Percentiles rank a stretch among this genome's conserved stretches.
Evolutionary conservation across 352 stramenopile species (phyloP).

Genomic region (Phytophthora colocasiae): DNA sequence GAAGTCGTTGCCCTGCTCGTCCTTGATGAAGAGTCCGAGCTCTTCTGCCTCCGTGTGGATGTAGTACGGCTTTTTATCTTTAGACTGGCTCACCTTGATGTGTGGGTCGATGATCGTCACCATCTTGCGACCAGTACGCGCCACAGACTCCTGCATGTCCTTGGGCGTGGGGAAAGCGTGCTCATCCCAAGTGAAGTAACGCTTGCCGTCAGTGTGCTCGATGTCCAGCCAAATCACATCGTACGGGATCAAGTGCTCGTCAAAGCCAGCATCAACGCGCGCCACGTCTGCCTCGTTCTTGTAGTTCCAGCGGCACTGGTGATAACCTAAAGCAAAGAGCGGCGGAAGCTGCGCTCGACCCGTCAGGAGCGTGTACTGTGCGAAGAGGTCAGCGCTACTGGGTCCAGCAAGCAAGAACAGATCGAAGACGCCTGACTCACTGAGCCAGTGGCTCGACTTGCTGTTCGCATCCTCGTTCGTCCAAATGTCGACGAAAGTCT

Average conservation of each 20-base stretch:
- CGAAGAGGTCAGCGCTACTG: slow-evolving; percentile 81
- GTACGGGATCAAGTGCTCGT: slow-evolving; percentile 98
- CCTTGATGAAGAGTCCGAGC: slow-evolving; percentile 96
- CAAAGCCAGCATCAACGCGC: slow-evolving; percentile 90
- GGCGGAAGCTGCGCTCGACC: slow-evolving; percentile 93
- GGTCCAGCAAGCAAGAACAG: slow-evolving; percentile 96
- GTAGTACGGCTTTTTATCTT: slow-evolving; percentile 84
- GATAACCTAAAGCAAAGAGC: slow-evolving; percentile 97
- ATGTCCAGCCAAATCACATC: slow-evolving; percentile 99
- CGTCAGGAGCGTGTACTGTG: slow-evolving; percentile 95
- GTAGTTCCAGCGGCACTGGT: slow-evolving; percentile 99
- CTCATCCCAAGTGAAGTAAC: slow-evolving; percentile 98
- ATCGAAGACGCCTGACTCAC: slow-evolving; percentile 96
- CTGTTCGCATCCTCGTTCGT: slow-evolving; percentile 49
- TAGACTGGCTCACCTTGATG: slow-evolving; percentile 96
- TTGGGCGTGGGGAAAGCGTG: slow-evolving; percentile 95
- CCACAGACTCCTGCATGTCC: slow-evolving; percentile 95
- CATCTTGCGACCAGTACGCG: slow-evolving; percentile 95
- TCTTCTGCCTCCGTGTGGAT: slow-evolving; percentile 87
- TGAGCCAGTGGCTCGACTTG: slow-evolving; percentile 94
- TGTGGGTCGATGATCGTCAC: slow-evolving; percentile 99
- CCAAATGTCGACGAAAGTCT: slow-evolving; percentile 98
- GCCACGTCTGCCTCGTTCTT: slow-evolving; percentile 97
- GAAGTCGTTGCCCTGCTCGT: slow-evolving; percentile 96
- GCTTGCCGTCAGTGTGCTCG: slow-evolving; percentile 99